These are phyloP conservation scores for Arachis stenosperma DNA, from an alignment of 306 rosid genomes.

Conservation along the genomic window DNA sequence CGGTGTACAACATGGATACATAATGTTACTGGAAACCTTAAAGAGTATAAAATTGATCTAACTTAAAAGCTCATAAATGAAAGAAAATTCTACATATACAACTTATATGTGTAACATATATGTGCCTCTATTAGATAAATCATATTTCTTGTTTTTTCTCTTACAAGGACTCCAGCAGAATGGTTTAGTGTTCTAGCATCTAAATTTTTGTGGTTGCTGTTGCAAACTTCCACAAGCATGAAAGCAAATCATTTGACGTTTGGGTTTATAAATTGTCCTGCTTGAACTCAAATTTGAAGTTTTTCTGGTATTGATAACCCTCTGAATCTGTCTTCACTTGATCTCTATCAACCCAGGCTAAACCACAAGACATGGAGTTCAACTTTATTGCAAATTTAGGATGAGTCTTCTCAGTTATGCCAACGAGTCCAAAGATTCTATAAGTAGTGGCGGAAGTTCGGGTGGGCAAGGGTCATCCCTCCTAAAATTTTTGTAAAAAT, in stretches of 20 bases:
- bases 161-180: slow-evolving; percentile 8
- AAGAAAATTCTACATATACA: slow-evolving; percentile 16
- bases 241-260: slow-evolving; percentile 24
- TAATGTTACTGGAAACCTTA: slow-evolving; percentile 20
- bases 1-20: slow-evolving; percentile 15
- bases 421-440: slow-evolving; percentile 7
- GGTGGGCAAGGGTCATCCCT: too few species aligned
- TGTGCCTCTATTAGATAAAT: slow-evolving; percentile 28
- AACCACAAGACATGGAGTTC: slow-evolving; percentile 30
- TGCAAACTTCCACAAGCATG: slow-evolving; percentile 22
- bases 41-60: not conserved
- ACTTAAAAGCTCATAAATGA: slow-evolving; percentile 24
- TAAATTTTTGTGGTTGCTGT: slow-evolving; percentile 23
- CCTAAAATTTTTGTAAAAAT: too few species aligned
- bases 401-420: slow-evolving; percentile 16
- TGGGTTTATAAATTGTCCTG: slow-evolving; percentile 22
- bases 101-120: slow-evolving; percentile 16
- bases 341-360: slow-evolving; percentile 37
- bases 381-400: slow-evolving; percentile 26
- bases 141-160: slow-evolving; percentile 3
- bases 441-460: not conserved
- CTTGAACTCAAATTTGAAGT: slow-evolving; percentile 26
- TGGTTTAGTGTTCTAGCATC: slow-evolving; percentile 21
- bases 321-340: slow-evolving; percentile 34
- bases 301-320: not conserved